A percentile compares a stretch with the other conserved stretches of the same genome.
Conservation (phyloP, 768 basidiomycete genomes). For the Tephrocybe rancida region DNA sequence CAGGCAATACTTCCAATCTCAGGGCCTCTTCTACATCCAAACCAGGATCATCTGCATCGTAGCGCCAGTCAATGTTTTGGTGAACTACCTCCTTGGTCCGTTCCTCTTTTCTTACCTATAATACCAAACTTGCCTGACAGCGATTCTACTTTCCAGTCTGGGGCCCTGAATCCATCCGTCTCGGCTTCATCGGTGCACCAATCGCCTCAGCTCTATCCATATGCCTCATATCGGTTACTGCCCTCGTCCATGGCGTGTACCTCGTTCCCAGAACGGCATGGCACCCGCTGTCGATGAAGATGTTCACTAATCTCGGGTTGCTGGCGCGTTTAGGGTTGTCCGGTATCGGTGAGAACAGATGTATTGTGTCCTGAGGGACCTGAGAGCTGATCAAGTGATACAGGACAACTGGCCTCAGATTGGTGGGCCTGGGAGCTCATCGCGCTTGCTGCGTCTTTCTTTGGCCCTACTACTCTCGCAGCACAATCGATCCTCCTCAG, state of each 20-base stretch:
- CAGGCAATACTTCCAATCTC: constrained; percentile 79
- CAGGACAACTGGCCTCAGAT: constrained; percentile 78
- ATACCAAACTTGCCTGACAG: too few relatives aligned
- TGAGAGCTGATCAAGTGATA: neutral
- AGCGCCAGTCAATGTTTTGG: constrained; percentile 79
- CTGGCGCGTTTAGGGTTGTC: constrained; percentile 76
- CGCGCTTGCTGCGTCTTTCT: constrained; percentile 54
- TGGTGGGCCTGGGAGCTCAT: constrained; percentile 98
- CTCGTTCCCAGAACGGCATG: constrained; percentile 73
- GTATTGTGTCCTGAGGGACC: neutral
- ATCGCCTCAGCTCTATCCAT: constrained; percentile 85
- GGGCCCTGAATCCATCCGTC: constrained; percentile 73
- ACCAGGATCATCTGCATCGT: constrained; percentile 80
- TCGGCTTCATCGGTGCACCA: constrained; percentile 92
- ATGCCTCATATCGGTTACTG: constrained; percentile 68
- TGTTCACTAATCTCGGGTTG: constrained; percentile 66
- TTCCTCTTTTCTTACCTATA: neutral
- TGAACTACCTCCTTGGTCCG: constrained; percentile 81
- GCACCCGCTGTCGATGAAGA: constrained; percentile 67
- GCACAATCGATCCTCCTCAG: neutral
- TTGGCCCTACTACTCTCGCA: constrained; percentile 1
- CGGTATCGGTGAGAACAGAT: constrained; percentile 68
- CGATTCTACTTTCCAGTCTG: constrained; percentile 48
- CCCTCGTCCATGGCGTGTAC: constrained; percentile 61
- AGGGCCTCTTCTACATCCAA: constrained; percentile 85